Evolutionary conservation across 176 grass and related monocot genomes (phyloP).

Genomic region (Juncus inflexus): DNA sequence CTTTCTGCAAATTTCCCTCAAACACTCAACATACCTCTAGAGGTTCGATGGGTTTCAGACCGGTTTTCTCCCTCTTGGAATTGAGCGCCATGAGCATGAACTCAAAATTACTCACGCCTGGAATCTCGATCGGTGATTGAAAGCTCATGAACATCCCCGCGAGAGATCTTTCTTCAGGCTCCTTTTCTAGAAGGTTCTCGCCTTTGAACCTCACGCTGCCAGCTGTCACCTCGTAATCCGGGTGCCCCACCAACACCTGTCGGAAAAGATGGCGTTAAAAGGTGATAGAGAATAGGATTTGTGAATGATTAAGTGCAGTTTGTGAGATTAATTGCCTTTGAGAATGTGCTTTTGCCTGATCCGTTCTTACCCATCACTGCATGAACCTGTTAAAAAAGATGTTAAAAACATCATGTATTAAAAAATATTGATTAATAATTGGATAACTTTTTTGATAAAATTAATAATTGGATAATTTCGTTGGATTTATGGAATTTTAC

Average conservation of each 20-base stretch:
- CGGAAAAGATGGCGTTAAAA: not conserved
- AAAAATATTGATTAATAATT: not conserved
- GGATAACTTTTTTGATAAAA: not conserved
- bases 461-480: constrained; percentile 10
- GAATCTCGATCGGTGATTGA: constrained; percentile 86
- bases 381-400: constrained; percentile 52
- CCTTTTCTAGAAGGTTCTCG: constrained; percentile 79
- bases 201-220: constrained; percentile 82
- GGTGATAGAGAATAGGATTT: not conserved
- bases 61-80: constrained; percentile 65
- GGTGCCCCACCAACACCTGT: constrained; percentile 91
- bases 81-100: constrained; percentile 94
- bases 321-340: constrained; percentile 48
- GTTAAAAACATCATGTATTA: constrained; percentile 8
- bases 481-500: not conserved
- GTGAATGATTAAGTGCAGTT: not conserved
- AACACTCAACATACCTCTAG: constrained; percentile 47
- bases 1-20: too few species aligned
- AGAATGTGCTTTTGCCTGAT: constrained; percentile 90
- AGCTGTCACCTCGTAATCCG: constrained; percentile 85
- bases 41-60: constrained; percentile 51
- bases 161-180: constrained; percentile 91
- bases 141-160: constrained; percentile 94
- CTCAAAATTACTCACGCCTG: constrained; percentile 89
- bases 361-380: constrained; percentile 94